phyloP scores from a whole-genome alignment of 495 filamentous ascomycete species.

The Tetracladium setigerum region DNA sequence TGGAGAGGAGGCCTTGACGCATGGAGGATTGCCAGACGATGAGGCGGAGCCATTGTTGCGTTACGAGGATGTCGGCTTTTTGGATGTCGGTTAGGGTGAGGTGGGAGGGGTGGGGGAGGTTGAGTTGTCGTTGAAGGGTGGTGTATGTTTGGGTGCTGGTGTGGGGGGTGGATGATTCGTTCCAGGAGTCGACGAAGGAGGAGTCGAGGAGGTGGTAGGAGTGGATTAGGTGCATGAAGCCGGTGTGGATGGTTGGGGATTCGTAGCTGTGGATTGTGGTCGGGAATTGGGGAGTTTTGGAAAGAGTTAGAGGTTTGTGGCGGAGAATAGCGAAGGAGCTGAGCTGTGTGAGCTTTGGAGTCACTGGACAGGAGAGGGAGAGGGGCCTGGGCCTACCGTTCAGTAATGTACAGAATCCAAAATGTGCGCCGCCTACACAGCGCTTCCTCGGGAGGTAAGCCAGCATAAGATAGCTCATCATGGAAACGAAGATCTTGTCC shows the following conservation, averaged over 20 bases:
- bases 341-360: background rate
- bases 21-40: constrained; percentile 57
- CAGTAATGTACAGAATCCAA: constrained; percentile 57
- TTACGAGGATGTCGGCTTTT: constrained; percentile 53
- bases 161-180: constrained; percentile 19
- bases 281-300: constrained; percentile 35
- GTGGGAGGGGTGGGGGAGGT: constrained; percentile 28
- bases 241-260: constrained; percentile 38
- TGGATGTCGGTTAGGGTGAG: constrained; percentile 45
- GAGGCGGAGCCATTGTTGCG: constrained; percentile 54
- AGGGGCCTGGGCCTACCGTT: constrained; percentile 39
- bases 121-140: constrained; percentile 23
- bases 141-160: constrained; percentile 16
- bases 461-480: constrained; percentile 44
- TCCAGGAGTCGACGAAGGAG: constrained; percentile 30
- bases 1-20: constrained; percentile 41
- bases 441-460: constrained; percentile 35
- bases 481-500: constrained; percentile 52
- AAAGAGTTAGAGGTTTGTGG: constrained; percentile 48
- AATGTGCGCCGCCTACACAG: constrained; percentile 51
- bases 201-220: constrained; percentile 32
- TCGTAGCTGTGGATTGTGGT: constrained; percentile 39
- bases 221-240: constrained; percentile 48
- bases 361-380: background rate
- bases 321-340: constrained; percentile 34